phyloP scores from a whole-genome alignment of 192 early-diverging fungal genomes.

The Podila clonocystis region DNA sequence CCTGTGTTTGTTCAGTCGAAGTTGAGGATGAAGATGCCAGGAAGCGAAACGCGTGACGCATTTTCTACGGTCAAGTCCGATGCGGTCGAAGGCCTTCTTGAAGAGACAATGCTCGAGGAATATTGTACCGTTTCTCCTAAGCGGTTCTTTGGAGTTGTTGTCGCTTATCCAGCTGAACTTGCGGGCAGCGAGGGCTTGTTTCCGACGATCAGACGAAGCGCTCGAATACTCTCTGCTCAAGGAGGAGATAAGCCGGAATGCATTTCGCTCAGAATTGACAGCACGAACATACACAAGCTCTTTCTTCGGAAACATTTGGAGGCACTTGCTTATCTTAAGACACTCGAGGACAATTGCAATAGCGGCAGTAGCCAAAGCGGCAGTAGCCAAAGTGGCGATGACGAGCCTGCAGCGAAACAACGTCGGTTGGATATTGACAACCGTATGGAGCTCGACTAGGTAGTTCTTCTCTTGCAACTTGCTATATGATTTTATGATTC shows the following conservation, averaged over 20 bases:
- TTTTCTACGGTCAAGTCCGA: no score
- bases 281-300: slow-evolving; percentile 14
- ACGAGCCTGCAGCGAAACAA: slow-evolving; percentile 11
- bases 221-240: neutral
- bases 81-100: no score
- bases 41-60: neutral
- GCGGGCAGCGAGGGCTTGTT: slow-evolving; percentile 9
- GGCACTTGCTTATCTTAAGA: slow-evolving; percentile 16
- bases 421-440: slow-evolving; percentile 4
- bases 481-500: neutral
- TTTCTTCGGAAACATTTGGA: slow-evolving; percentile 17
- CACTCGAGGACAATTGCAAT: slow-evolving; percentile 5
- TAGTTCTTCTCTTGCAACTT: slow-evolving; percentile 3
- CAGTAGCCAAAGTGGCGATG: slow-evolving; percentile 6
- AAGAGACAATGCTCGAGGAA: no score
- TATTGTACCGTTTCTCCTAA: no score
- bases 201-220: slow-evolving; percentile 10
- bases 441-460: slow-evolving; percentile 8
- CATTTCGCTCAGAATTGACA: slow-evolving; percentile 23
- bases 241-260: neutral
- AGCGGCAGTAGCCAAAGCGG: neutral
- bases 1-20: no score
- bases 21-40: no score
- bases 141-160: slow-evolving; percentile 13
- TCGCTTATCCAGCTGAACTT: slow-evolving; percentile 24